Conservation (phyloP, 1,139 yeast genomes). For the Geotrichum candidum region DNA sequence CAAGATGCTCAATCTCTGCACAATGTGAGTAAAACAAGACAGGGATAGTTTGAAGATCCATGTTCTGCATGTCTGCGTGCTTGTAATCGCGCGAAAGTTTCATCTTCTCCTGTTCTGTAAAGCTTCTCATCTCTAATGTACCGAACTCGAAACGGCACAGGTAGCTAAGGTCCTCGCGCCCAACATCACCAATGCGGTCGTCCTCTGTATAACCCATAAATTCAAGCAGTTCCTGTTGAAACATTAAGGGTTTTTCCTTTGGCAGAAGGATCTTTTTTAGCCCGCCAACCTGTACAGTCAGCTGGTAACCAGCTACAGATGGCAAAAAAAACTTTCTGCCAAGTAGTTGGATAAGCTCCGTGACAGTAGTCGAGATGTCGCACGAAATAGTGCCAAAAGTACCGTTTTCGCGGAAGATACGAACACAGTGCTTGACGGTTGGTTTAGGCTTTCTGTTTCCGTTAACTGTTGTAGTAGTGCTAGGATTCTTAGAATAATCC, state of each 20-base stretch:
- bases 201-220: constrained; percentile 74
- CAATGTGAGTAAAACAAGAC: constrained; percentile 77
- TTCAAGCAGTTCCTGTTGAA: constrained; percentile 67
- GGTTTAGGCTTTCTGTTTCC: constrained; percentile 6
- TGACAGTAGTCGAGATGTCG: constrained; percentile 68
- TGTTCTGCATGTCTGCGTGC: constrained; percentile 66
- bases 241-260: constrained; percentile 69
- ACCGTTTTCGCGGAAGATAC: constrained; percentile 73
- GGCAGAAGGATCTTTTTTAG: constrained; percentile 67
- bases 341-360: constrained; percentile 61
- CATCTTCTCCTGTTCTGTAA: constrained; percentile 62
- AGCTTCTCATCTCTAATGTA: constrained; percentile 34
- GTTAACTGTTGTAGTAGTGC: constrained; percentile 8
- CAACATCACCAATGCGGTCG: constrained; percentile 72
- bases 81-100: constrained; percentile 60
- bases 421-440: constrained; percentile 42
- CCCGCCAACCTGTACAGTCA: constrained; percentile 76
- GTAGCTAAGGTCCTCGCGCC: constrained; percentile 82
- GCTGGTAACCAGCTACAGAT: constrained; percentile 64
- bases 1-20: constrained; percentile 71
- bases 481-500: not conserved
- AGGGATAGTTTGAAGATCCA: constrained; percentile 79
- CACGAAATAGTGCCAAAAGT: constrained; percentile 77
- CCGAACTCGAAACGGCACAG: constrained; percentile 77
- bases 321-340: constrained; percentile 73